Evolutionary conservation across 164 flowering plant species (phyloP), one percentile per base, ranked within the genome.

Genomic region (Sedum album): DNA sequence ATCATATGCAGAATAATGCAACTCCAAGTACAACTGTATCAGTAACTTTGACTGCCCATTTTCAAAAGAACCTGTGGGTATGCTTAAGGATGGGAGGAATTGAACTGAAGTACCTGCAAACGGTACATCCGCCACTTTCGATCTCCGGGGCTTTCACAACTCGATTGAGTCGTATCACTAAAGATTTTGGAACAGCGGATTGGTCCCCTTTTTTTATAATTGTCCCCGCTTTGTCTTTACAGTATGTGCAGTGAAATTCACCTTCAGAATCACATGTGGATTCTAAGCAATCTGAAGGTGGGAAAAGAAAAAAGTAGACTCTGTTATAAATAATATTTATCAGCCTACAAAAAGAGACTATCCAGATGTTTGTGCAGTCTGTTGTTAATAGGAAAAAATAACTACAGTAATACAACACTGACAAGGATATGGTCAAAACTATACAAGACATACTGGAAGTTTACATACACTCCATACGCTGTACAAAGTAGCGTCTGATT

Each of bases 101-200:
- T n/a, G 61, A 64, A 55, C 33, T 17, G 17, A 21, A 35, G 72
- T 30, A 93, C 98, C 97, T 88, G 83, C 98, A 93, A 73, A 93
- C 77, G 76, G 78, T 90, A 81, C 98, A 93, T 65, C 98, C 97
- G 72, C 96, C 96, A 48, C 80, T 75, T 66, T 83, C 92, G 68
- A 73, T n/a, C 76, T 82, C 87, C 30, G 96, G 89, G 57, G 81
- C 82, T 71, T 86, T 83, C 23, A 88, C 90, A 76, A 82, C 86
- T 31, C 97, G 79, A 9, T 81, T 82, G 76, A 85, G 67, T 68
- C 89, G 76, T 49, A 87, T 75, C 18, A 81, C 72, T 61, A 88
- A 75, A 51, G 88, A 85, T 72, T 83, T 79, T 15, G 63, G 61
- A 53, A 66, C 61, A 74, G 66, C 51, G 28, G 76, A 75, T 23